phyloP scores from a whole-genome alignment of 2,329 filamentous ascomycete species.

The Sporothrix protearum region DNA sequence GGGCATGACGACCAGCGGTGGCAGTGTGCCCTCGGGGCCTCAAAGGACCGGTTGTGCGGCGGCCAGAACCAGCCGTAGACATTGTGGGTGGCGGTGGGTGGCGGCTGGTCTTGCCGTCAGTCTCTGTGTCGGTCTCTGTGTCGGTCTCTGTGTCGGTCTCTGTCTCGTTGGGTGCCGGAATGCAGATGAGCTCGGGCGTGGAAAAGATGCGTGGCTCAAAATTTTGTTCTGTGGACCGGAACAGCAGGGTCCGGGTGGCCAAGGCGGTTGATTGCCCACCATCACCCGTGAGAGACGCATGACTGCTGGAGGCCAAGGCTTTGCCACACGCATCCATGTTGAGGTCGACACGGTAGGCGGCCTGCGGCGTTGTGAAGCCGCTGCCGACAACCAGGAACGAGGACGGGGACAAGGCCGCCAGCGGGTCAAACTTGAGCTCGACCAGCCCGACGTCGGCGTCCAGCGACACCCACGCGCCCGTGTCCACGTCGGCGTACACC shows the following conservation, averaged over 20 bases:
- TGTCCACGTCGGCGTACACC: slow-evolving; percentile 40
- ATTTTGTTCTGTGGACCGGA: slow-evolving; percentile 36
- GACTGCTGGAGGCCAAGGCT: not conserved
- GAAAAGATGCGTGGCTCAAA: slow-evolving; percentile 39
- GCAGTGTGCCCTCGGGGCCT: slow-evolving; percentile 39
- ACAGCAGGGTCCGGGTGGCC: slow-evolving; percentile 29
- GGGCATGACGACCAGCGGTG: slow-evolving; percentile 48
- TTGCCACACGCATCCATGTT: slow-evolving; percentile 33
- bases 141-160: too few relatives aligned
- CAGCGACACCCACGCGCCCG: slow-evolving; percentile 34
- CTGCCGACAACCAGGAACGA: slow-evolving; percentile 41
- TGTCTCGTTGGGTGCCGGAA: slow-evolving; percentile 24
- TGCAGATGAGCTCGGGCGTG: slow-evolving; percentile 33
- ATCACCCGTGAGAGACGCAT: not conserved
- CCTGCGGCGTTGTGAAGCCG: slow-evolving; percentile 34
- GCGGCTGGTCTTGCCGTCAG: too few relatives aligned
- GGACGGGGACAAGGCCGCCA: slow-evolving; percentile 37
- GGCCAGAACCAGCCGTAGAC: slow-evolving; percentile 49
- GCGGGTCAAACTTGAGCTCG: slow-evolving; percentile 36
- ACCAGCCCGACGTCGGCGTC: slow-evolving; percentile 36
- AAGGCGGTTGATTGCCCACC: not conserved
- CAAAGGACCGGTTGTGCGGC: slow-evolving; percentile 46
- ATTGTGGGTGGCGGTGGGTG: slow-evolving; percentile 21
- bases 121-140: too few relatives aligned
- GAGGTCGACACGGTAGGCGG: slow-evolving; percentile 37